phyloP scores from a whole-genome alignment of 176 grass and related monocot species.

The Eragrostis curvula region DNA sequence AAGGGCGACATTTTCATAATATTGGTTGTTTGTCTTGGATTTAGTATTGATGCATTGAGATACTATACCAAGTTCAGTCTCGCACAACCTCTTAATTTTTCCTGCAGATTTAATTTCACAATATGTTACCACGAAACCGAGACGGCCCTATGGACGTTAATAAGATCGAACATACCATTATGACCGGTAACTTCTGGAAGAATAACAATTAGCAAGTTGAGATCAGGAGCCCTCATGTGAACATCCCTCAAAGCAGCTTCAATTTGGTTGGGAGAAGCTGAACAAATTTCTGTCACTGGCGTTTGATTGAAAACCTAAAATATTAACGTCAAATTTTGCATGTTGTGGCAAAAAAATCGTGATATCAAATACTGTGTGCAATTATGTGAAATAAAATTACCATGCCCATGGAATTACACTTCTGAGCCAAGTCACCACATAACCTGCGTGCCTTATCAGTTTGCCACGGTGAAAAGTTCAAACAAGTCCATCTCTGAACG shows the following conservation, averaged over 20 bases:
- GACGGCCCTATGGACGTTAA: not conserved
- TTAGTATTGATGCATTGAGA: constrained; percentile 64
- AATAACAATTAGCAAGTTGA: constrained; percentile 70
- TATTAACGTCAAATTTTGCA: not conserved
- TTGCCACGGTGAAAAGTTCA: constrained; percentile 49
- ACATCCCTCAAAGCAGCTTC: constrained; percentile 58
- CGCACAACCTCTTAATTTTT: constrained; percentile 72
- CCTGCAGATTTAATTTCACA: constrained; percentile 53
- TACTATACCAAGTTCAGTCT: constrained; percentile 82
- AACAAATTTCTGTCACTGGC: constrained; percentile 28
- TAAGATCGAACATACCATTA: constrained; percentile 51
- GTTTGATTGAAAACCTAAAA: constrained; percentile 57
- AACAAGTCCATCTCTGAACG: constrained; percentile 63
- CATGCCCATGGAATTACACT: constrained; percentile 81
- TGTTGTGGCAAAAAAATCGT: no score
- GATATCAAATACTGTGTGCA: not conserved
- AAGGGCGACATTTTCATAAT: constrained; percentile 71
- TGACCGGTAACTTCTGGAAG: constrained; percentile 54
- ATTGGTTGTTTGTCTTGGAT: constrained; percentile 47
- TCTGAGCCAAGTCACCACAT: constrained; percentile 49
- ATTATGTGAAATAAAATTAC: constrained; percentile 34
- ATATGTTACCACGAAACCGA: not conserved
- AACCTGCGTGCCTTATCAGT: constrained; percentile 26
- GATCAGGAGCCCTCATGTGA: constrained; percentile 21
- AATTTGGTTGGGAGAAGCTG: constrained; percentile 31